phyloP scores from a whole-genome alignment of 2,329 filamentous ascomycete species.

The Fusarium illudens region DNA sequence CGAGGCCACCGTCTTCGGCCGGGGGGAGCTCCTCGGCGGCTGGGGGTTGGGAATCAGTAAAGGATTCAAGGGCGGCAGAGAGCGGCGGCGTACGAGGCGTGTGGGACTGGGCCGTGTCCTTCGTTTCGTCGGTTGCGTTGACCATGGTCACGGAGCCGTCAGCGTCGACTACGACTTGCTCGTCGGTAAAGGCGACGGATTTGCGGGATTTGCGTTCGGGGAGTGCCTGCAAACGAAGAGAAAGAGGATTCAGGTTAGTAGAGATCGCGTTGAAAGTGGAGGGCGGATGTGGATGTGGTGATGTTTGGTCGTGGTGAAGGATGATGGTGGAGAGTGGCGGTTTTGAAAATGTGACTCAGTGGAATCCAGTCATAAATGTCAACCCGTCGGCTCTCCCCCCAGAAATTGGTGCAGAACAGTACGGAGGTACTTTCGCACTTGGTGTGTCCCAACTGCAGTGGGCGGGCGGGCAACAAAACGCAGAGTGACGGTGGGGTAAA shows the following conservation, averaged over 20 bases:
- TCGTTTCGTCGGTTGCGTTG: conserved; percentile 76
- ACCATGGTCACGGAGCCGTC: conserved; percentile 85
- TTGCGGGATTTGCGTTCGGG: conserved; percentile 80
- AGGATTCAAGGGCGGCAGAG: conserved; percentile 62
- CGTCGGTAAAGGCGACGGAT: conserved; percentile 92
- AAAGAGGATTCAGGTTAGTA: conserved; percentile 30
- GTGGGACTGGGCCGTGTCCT: conserved; percentile 84
- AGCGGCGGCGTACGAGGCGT: conserved; percentile 71
- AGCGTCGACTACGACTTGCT: conserved; percentile 85
- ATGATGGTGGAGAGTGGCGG: conserved; percentile 34
- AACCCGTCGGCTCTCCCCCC: conserved; percentile 24
- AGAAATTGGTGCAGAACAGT: conserved; percentile 35
- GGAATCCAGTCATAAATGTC: conserved; percentile 28
- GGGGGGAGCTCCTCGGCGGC: conserved; percentile 56
- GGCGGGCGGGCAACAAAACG: conserved; percentile 23
- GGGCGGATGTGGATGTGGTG: conserved; percentile 1
- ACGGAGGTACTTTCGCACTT: conserved; percentile 35
- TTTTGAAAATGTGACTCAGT: conserved; percentile 43
- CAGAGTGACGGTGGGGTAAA: conserved; percentile 8
- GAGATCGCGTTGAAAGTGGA: conserved; percentile 6
- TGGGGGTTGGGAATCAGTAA: conserved; percentile 60
- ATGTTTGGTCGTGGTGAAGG: conserved; percentile 10
- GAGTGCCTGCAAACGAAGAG: conserved; percentile 34
- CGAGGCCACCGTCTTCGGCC: conserved; percentile 61
- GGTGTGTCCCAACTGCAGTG: not conserved